Conservation (phyloP, 2,329 filamentous ascomycete species). For the Aureobasidium sp. region DNA sequence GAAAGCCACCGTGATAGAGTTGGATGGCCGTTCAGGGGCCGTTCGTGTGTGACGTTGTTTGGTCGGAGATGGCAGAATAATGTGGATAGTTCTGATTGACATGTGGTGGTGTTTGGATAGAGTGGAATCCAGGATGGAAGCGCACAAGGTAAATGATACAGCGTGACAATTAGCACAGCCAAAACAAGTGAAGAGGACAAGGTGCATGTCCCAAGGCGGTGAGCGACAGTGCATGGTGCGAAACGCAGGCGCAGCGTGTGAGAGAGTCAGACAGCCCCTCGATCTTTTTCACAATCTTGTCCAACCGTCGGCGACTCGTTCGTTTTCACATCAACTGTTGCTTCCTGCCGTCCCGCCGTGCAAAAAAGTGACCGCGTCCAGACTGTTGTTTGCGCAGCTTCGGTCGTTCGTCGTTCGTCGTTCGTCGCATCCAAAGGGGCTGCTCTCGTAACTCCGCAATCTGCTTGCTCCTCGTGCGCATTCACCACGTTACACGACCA, state of each 20-base stretch:
- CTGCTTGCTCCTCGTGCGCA: neutral
- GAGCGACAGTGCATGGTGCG: neutral
- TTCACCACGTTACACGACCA: slow-evolving; percentile 8
- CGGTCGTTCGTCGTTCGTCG: neutral
- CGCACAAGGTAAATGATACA: neutral
- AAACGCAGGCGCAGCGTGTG: slow-evolving; percentile 1
- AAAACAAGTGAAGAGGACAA: neutral
- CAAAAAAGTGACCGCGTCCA: neutral
- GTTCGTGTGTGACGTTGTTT: slow-evolving; percentile 11
- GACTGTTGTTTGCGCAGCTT: neutral
- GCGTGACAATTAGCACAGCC: too few relatives aligned
- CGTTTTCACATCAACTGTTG: slow-evolving; percentile 8
- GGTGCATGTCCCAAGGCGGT: neutral
- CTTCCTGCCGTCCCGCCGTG: neutral
- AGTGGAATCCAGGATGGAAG: neutral
- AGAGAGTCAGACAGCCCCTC: slow-evolving; percentile 8
- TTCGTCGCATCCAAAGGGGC: neutral
- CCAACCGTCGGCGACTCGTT: slow-evolving; percentile 4
- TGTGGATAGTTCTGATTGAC: neutral
- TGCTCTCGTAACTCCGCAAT: neutral
- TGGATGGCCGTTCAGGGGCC: slow-evolving; percentile 8
- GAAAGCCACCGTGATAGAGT: slow-evolving; percentile 5
- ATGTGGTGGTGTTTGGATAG: neutral
- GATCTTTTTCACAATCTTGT: neutral
- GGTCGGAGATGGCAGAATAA: neutral